Evolutionary conservation across 192 early-diverging fungal genomes (phyloP).

Genomic region (Coemansia guatemalensis): DNA sequence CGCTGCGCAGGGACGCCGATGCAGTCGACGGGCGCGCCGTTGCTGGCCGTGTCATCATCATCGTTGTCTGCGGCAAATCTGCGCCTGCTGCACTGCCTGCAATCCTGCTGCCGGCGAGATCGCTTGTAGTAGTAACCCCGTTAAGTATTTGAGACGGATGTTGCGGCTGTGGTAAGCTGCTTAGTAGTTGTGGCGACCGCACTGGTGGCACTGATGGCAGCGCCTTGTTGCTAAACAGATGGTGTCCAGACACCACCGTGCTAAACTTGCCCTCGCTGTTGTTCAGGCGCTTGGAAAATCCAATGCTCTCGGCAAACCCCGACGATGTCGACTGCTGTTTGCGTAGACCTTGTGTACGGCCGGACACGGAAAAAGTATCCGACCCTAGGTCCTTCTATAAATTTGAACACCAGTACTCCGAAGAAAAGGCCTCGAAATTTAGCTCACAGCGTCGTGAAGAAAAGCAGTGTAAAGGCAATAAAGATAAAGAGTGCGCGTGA

Average conservation of each 20-base stretch:
- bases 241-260: conserved; percentile 10
- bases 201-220: conserved; percentile 29
- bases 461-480: background rate
- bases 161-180: background rate
- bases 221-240: conserved; percentile 36
- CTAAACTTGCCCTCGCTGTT: conserved; percentile 35
- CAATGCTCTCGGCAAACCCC: conserved; percentile 44
- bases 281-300: conserved; percentile 38
- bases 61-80: background rate
- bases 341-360: conserved; percentile 33
- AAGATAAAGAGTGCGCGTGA: background rate
- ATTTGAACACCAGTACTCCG: background rate
- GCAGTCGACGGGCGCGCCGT: background rate
- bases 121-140: background rate
- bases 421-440: background rate
- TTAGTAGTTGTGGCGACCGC: conserved; percentile 5
- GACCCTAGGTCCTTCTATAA: conserved; percentile 34
- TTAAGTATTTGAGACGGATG: background rate
- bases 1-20: conserved; percentile 1
- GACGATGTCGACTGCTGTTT: conserved; percentile 54
- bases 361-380: conserved; percentile 8
- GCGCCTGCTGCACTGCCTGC: background rate
- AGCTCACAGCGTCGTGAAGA: background rate
- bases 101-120: background rate
- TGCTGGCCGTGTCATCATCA: conserved; percentile 8